Conservation (phyloP, 345 rosid genomes). For the Salix caprea region DNA sequence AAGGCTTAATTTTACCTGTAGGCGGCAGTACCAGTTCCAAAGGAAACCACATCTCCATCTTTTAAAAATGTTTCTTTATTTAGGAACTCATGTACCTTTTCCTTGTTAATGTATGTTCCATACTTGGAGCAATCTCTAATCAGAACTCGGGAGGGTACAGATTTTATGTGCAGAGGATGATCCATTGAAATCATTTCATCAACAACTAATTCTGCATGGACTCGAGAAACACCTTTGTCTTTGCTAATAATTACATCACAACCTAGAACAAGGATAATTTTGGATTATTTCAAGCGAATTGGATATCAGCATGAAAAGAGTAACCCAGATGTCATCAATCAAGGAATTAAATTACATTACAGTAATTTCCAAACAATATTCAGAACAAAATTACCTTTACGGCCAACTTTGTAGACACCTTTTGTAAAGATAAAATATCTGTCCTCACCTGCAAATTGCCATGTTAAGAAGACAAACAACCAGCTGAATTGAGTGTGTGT, state of each 20-base stretch:
- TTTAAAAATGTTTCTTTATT: conserved; percentile 52
- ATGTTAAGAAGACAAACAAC: neutral
- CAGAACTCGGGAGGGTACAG: conserved; percentile 36
- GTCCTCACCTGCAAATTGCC: conserved; percentile 51
- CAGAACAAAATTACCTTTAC: conserved; percentile 35
- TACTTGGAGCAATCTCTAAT: conserved; percentile 82
- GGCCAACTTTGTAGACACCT: conserved; percentile 69
- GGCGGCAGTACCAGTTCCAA: conserved; percentile 81
- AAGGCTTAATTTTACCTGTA: conserved; percentile 48
- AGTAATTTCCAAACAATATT: neutral
- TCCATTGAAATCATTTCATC: conserved; percentile 43
- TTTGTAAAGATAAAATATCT: conserved; percentile 57
- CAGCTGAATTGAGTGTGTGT: neutral
- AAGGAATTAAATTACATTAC: neutral
- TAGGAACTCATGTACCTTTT: conserved; percentile 63
- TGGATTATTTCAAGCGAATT: no score
- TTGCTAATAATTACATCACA: conserved; percentile 73
- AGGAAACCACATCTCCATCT: conserved; percentile 66
- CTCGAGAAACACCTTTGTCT: conserved; percentile 85
- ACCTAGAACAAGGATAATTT: conserved; percentile 36
- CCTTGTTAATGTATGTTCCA: conserved; percentile 68
- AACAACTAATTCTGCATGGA: conserved; percentile 74
- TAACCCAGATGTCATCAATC: neutral
- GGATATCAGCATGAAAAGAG: no score
- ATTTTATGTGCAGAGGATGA: conserved; percentile 14